A percentile compares a stretch with the other conserved stretches of the same genome.
Conservation (phyloP, 768 basidiomycete species). For the Suillus subaureus region DNA sequence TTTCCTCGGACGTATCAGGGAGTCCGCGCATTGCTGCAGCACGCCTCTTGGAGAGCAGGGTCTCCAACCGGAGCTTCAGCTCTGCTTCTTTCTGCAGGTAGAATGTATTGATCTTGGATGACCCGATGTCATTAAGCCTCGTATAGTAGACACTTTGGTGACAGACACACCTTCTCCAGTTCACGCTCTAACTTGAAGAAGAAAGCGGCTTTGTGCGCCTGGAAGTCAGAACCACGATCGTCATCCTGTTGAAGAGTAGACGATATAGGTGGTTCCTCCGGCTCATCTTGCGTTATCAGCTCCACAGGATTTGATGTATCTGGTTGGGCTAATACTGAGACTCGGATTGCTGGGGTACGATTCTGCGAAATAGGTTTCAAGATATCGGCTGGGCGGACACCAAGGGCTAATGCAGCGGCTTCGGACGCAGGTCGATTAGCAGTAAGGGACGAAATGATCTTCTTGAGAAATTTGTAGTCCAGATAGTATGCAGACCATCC, state of each 20-base stretch:
- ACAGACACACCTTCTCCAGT: slow-evolving; percentile 80
- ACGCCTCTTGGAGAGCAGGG: slow-evolving; percentile 90
- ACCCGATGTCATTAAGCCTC: slow-evolving; percentile 8
- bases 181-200: slow-evolving; percentile 99
- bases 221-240: slow-evolving; percentile 82
- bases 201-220: slow-evolving; percentile 95
- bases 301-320: slow-evolving; percentile 13
- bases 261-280: slow-evolving; percentile 58
- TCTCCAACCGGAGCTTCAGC: slow-evolving; percentile 88
- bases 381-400: slow-evolving; percentile 70
- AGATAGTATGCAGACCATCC: slow-evolving; percentile 97
- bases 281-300: slow-evolving; percentile 38
- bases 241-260: slow-evolving; percentile 64
- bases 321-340: slow-evolving; percentile 30
- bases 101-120: slow-evolving; percentile 88
- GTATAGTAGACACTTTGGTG: slow-evolving; percentile 6
- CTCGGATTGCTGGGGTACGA: slow-evolving; percentile 31
- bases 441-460: slow-evolving; percentile 95
- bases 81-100: slow-evolving; percentile 98
- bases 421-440: slow-evolving; percentile 90
- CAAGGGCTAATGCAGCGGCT: slow-evolving; percentile 83
- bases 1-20: slow-evolving; percentile 66
- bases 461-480: slow-evolving; percentile 98
- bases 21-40: slow-evolving; percentile 74
- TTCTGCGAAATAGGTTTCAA: slow-evolving; percentile 31